Base-by-base conservation (phyloP, 2,329 filamentous ascomycete genomes). In the Talaromyces amestolkiae region DNA sequence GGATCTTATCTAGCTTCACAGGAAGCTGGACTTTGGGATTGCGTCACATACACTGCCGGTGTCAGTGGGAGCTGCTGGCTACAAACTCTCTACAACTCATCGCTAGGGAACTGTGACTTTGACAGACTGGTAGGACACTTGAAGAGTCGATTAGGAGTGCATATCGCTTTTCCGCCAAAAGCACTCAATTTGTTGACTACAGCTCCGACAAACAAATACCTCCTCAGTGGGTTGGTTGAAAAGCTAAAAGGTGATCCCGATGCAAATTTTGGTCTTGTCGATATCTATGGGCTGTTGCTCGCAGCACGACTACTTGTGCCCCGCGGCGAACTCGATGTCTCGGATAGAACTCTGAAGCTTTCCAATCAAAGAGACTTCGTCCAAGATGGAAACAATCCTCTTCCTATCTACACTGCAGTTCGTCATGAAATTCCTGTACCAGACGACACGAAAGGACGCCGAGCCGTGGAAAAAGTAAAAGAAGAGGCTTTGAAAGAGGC, bases 41-140 rank as follows among this genome's bases (percentile, higher is more conserved):
- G 95, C 75, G 86, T 92, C 11, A 98, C 93, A 1, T 99, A 99
- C 73, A 96, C 93, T 0, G 92, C 94, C 5, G 95, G 95, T 1
- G 95, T 99, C 58, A 97, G 93, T 74, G 95, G 95, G 0, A 96
- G 91, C 69, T 98, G 95, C 77, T 99, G 95, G 95, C 84, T 98
- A 6, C 94, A 98, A 76, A 84, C 91, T 0, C 83, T 99, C 3
- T 97, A 91, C 74, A 89, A 95, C 73, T 94, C 92, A 0, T 91
- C 92, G 0, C 84, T 98, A 65, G 85, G 89, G 0, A 83, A 84
- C 17, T 86, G 88, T 63, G 87, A 86, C 68, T 86, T 96, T 70
- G 81, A 84, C 24, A 86, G 83, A 43, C 83, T 97, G 22, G 86
- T 97, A 45, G 86, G 93, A 10, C 95, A 99, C 73, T 80, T 99